These are phyloP conservation scores for Aspergillus fumigatiaffinis DNA, from an alignment of 2,329 filamentous ascomycete species.

Conservation along the genomic window DNA sequence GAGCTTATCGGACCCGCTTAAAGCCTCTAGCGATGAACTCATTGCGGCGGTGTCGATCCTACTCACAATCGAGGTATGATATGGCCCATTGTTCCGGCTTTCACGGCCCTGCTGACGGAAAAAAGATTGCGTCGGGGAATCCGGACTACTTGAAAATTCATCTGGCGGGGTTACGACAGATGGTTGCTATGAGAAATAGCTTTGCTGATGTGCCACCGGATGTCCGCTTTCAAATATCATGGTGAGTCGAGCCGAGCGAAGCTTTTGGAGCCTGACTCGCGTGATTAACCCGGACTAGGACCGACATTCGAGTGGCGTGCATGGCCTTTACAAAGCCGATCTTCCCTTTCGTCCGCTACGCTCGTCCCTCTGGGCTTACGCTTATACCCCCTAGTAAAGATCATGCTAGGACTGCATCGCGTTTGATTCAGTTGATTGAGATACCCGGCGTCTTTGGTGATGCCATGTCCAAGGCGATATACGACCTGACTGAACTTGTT, in stretches of 20 bases:
- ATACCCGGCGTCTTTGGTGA: constrained; percentile 34
- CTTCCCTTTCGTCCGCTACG: constrained; percentile 35
- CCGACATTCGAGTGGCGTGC: constrained; percentile 38
- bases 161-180: constrained; percentile 37
- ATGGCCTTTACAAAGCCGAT: constrained; percentile 37
- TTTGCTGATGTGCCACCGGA: constrained; percentile 36
- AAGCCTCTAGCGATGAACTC: constrained; percentile 37
- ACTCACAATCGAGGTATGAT: constrained; percentile 37
- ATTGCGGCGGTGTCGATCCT: constrained; percentile 38
- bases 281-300: constrained; percentile 23
- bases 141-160: constrained; percentile 39
- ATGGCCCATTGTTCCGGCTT: not conserved
- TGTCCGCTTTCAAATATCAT: constrained; percentile 39
- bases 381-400: constrained; percentile 29
- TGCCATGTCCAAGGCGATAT: constrained; percentile 28
- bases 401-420: constrained; percentile 28
- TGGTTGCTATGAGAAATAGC: constrained; percentile 35
- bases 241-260: constrained; percentile 20
- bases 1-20: constrained; percentile 33
- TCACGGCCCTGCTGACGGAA: constrained; percentile 7
- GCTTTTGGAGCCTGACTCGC: not conserved
- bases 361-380: constrained; percentile 27
- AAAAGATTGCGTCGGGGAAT: constrained; percentile 37
- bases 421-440: constrained; percentile 28
- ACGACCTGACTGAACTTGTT: constrained; percentile 32